phyloP scores from a whole-genome alignment of 768 basidiomycete genomes.

The Lactifluus pinguis region DNA sequence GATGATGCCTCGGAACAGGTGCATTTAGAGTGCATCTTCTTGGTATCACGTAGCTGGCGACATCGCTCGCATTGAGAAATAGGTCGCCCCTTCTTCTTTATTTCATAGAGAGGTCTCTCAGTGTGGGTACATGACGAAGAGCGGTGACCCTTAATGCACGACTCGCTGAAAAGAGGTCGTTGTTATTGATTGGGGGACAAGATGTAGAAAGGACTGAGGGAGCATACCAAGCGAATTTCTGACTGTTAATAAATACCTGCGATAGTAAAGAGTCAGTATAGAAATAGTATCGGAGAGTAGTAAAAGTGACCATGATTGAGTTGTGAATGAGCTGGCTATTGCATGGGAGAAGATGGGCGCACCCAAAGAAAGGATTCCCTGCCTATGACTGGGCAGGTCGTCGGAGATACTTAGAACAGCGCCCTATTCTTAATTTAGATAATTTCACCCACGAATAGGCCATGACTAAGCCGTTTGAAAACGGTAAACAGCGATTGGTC shows the following conservation, averaged over 20 bases:
- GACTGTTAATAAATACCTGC: constrained; percentile 19
- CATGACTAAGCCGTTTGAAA: no score
- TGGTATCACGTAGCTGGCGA: constrained; percentile 18
- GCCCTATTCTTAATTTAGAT: background rate
- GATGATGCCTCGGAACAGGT: constrained; percentile 15
- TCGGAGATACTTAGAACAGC: background rate
- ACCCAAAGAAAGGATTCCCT: no score
- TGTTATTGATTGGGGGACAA: background rate
- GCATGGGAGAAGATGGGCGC: background rate
- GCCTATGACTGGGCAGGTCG: background rate
- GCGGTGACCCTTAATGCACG: constrained; percentile 21
- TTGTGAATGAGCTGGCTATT: background rate
- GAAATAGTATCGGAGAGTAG: background rate
- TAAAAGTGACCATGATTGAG: constrained; percentile 5
- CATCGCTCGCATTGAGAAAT: constrained; percentile 21
- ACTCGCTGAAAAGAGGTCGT: constrained; percentile 11
- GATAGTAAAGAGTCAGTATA: background rate
- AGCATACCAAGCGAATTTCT: constrained; percentile 19
- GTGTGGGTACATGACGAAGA: constrained; percentile 20
- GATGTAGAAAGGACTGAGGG: background rate
- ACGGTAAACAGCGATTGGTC: no score
- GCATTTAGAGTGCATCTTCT: constrained; percentile 20
- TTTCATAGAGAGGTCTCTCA: constrained; percentile 19
- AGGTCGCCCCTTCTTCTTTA: constrained; percentile 20
- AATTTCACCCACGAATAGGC: no score